Conservation (phyloP, 371 early-diverging fungal species). For the Dichotomocladium elegans region DNA sequence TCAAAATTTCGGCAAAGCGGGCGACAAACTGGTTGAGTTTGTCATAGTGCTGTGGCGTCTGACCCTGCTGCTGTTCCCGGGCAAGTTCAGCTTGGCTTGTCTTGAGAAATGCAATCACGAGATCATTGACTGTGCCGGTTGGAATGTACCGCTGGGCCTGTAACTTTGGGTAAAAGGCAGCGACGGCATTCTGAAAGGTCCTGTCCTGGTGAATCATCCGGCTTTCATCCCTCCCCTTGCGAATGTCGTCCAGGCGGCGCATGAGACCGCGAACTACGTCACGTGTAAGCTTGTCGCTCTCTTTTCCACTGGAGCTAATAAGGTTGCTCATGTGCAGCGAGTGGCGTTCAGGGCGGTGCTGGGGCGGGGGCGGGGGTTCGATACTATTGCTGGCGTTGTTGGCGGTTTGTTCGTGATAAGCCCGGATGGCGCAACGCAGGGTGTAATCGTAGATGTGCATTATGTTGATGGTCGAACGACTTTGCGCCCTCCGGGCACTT, state of each 20-base stretch:
- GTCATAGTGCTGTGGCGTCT: slow-evolving; percentile 15
- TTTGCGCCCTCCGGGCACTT: slow-evolving; percentile 9
- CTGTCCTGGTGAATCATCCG: slow-evolving; percentile 18
- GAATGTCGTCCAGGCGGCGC: slow-evolving; percentile 30
- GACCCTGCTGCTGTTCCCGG: slow-evolving; percentile 1
- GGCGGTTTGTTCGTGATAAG: slow-evolving; percentile 12
- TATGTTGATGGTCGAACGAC: slow-evolving; percentile 10
- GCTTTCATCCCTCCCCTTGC: slow-evolving; percentile 12
- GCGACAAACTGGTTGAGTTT: slow-evolving; percentile 27
- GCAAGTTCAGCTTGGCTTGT: slow-evolving; percentile 24
- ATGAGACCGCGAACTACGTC: slow-evolving; percentile 28
- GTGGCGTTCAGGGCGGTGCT: slow-evolving; percentile 4
- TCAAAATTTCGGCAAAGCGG: slow-evolving; percentile 28
- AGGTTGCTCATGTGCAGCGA: slow-evolving; percentile 11
- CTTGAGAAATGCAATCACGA: slow-evolving; percentile 30
- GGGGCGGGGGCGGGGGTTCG: not conserved
- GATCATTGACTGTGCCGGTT: slow-evolving; percentile 29
- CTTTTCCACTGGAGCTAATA: slow-evolving; percentile 22
- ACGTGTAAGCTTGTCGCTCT: slow-evolving; percentile 27
- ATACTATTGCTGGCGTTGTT: not conserved
- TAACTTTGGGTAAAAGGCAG: slow-evolving; percentile 14
- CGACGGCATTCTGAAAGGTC: slow-evolving; percentile 17
- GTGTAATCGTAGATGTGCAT: slow-evolving; percentile 18
- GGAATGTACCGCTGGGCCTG: slow-evolving; percentile 25
- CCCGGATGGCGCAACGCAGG: slow-evolving; percentile 25